Conservation (phyloP, 2,329 filamentous ascomycete species). For the Aspergillus oerlinghausenensis region DNA sequence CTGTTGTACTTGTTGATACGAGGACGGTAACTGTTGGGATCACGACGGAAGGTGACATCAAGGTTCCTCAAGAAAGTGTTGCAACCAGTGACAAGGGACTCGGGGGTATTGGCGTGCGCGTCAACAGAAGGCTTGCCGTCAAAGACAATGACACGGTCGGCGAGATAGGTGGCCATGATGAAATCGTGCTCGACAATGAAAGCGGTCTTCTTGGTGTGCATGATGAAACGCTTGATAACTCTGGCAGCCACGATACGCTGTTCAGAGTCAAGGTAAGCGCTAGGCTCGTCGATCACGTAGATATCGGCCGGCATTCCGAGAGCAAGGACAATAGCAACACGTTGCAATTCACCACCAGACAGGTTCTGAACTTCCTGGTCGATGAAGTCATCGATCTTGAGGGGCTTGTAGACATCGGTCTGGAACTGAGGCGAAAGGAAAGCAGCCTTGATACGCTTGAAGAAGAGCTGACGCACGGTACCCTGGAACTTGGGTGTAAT, state of each 20-base stretch:
- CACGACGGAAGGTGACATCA: slow-evolving; percentile 96
- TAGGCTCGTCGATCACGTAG: slow-evolving; percentile 97
- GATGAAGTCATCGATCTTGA: slow-evolving; percentile 98
- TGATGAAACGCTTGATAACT: slow-evolving; percentile 99
- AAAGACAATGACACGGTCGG: slow-evolving; percentile 97
- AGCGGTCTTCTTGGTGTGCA: slow-evolving; percentile 99
- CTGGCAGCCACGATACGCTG: slow-evolving; percentile 96
- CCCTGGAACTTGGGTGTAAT: slow-evolving; percentile 98
- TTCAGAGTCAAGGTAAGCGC: slow-evolving; percentile 95
- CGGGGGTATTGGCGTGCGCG: slow-evolving; percentile 80
- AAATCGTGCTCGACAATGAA: slow-evolving; percentile 99
- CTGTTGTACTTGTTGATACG: slow-evolving; percentile 97
- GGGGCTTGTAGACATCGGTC: slow-evolving; percentile 98
- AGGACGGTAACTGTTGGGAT: slow-evolving; percentile 91
- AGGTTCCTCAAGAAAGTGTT: slow-evolving; percentile 95
- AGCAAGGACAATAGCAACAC: slow-evolving; percentile 96
- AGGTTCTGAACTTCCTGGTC: slow-evolving; percentile 99
- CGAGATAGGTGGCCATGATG: slow-evolving; percentile 82
- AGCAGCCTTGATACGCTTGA: slow-evolving; percentile 98
- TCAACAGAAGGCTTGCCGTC: slow-evolving; percentile 88
- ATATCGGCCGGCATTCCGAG: slow-evolving; percentile 95
- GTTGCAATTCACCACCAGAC: slow-evolving; percentile 98
- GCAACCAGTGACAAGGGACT: slow-evolving; percentile 91
- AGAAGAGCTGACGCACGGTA: slow-evolving; percentile 95
- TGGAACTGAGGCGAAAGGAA: slow-evolving; percentile 98